Conservation (phyloP, 176 grass and related monocot species). For the Avena sativa region DNA sequence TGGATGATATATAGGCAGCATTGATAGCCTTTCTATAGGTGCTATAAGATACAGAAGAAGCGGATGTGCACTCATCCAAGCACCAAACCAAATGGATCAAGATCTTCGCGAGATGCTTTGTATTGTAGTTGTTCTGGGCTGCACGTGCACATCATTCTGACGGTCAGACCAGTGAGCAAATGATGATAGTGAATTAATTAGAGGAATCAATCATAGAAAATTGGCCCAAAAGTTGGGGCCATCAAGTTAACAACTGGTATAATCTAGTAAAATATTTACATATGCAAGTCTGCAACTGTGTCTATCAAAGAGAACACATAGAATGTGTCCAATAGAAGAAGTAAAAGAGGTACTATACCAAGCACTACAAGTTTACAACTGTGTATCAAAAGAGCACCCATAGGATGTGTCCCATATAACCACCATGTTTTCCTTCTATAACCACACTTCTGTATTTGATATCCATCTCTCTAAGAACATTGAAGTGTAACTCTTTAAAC, state of each 20-base stretch:
- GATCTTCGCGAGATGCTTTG: conserved; percentile 92
- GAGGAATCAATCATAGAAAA: neutral
- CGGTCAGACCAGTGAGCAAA: conserved; percentile 22
- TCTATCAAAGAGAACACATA: neutral
- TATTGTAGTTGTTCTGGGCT: conserved; percentile 90
- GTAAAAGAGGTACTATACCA: neutral
- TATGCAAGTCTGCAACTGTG: neutral
- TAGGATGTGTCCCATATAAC: neutral
- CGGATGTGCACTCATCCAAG: conserved; percentile 70
- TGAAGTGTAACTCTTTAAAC: neutral
- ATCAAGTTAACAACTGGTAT: conserved; percentile 24
- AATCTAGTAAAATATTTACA: conserved; percentile 13
- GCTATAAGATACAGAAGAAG: conserved; percentile 53
- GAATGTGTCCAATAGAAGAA: neutral
- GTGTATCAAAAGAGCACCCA: neutral
- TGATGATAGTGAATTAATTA: neutral
- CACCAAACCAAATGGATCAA: conserved; percentile 97
- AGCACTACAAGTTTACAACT: neutral
- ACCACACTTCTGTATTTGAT: neutral
- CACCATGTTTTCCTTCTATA: neutral
- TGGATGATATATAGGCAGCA: conserved; percentile 93
- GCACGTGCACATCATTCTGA: conserved; percentile 58
- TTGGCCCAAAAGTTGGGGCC: neutral
- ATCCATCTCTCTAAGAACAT: neutral
- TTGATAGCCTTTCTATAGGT: conserved; percentile 84